Conservation (phyloP, 495 filamentous ascomycete genomes). For the Penicillium cataractarum region DNA sequence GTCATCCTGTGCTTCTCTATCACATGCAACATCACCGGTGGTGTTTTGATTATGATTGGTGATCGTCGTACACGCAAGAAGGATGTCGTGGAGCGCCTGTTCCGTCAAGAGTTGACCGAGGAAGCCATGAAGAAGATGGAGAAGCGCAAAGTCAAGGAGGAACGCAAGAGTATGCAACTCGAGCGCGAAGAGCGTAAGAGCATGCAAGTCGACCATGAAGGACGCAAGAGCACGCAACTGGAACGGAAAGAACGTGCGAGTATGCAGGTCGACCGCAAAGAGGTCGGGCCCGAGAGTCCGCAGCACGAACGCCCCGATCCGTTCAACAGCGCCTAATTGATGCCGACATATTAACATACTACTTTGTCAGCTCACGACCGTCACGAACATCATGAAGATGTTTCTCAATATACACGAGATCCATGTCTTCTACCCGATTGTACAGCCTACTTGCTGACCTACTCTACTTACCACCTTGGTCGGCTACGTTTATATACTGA, state of each 20-base stretch:
- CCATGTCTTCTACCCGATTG: constrained; percentile 5
- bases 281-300: constrained; percentile 6
- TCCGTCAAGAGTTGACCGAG: constrained; percentile 70
- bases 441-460: constrained; percentile 18
- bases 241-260: constrained; percentile 9
- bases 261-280: constrained; percentile 11
- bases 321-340: constrained; percentile 16
- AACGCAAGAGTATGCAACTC: constrained; percentile 39
- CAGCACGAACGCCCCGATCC: constrained; percentile 17
- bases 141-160: constrained; percentile 60
- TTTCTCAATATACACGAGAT: background rate
- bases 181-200: constrained; percentile 10
- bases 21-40: constrained; percentile 69
- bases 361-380: constrained; percentile 22
- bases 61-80: constrained; percentile 76
- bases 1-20: constrained; percentile 79
- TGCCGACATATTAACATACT: background rate
- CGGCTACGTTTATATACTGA: constrained; percentile 2
- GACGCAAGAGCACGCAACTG: constrained; percentile 31
- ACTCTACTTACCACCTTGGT: background rate
- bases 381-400: constrained; percentile 13
- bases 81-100: constrained; percentile 75
- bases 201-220: constrained; percentile 14
- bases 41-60: constrained; percentile 71
- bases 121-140: constrained; percentile 73